Conservation (phyloP, 495 filamentous ascomycete genomes). For the Hypoxylon fragiforme region DNA sequence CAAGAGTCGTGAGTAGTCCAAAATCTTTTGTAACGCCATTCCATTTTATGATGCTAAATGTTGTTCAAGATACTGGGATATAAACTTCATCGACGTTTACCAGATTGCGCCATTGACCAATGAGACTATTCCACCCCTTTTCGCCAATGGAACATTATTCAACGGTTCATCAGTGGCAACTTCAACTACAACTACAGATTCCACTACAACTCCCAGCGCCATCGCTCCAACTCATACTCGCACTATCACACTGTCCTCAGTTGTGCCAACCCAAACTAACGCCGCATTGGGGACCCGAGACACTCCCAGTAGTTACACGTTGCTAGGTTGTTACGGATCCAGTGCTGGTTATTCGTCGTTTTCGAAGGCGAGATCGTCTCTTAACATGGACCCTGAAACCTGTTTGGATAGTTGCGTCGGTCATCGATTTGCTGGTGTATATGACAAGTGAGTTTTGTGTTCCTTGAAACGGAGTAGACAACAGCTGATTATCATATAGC, state of each 20-base stretch:
- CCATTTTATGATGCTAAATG: neutral
- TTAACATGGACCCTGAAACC: slow-evolving; percentile 19
- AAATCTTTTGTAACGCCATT: too few relatives aligned
- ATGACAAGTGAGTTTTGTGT: slow-evolving; percentile 19
- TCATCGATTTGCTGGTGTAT: slow-evolving; percentile 29
- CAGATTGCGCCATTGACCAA: slow-evolving; percentile 39
- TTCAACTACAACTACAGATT: neutral
- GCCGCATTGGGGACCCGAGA: neutral
- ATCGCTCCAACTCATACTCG: slow-evolving; percentile 27
- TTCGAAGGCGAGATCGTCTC: neutral
- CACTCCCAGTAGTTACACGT: slow-evolving; percentile 17
- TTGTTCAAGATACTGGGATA: slow-evolving; percentile 60
- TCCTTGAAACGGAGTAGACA: neutral
- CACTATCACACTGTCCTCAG: slow-evolving; percentile 28
- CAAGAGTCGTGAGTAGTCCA: slow-evolving; percentile 48
- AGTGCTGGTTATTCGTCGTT: slow-evolving; percentile 2
- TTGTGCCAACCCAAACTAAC: slow-evolving; percentile 16
- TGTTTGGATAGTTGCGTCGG: slow-evolving; percentile 26
- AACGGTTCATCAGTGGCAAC: too few relatives aligned
- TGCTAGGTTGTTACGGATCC: slow-evolving; percentile 31
- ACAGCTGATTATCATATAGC: slow-evolving; percentile 8
- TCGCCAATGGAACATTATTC: neutral
- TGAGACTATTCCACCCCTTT: slow-evolving; percentile 11
- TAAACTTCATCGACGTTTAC: slow-evolving; percentile 69
- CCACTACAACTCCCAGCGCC: neutral